Conservation (phyloP, 129 eudicot genomes). For the Pulicaria dysenterica region DNA sequence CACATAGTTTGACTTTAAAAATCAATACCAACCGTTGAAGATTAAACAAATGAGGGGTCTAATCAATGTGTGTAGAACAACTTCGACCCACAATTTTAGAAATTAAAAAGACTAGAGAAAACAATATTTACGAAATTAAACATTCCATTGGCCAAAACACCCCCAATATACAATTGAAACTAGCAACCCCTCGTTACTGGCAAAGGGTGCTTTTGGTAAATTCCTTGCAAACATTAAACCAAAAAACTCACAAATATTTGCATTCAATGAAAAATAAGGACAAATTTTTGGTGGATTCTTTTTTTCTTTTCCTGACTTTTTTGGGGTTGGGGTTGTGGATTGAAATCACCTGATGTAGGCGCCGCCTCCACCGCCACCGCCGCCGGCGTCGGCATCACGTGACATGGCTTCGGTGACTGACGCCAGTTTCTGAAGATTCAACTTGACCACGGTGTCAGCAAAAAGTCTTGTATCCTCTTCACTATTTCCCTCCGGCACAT, state of each 20-base stretch:
- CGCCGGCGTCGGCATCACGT: slow-evolving; percentile 20
- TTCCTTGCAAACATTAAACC: slow-evolving; percentile 28
- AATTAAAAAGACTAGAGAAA: background rate
- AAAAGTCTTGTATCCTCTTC: slow-evolving; percentile 90
- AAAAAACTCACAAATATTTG: slow-evolving; percentile 23
- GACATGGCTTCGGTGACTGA: slow-evolving; percentile 54
- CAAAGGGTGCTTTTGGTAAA: slow-evolving; percentile 35
- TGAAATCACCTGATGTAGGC: slow-evolving; percentile 1
- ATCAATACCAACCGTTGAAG: background rate
- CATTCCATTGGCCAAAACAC: slow-evolving; percentile 32
- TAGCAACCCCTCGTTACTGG: slow-evolving; percentile 26
- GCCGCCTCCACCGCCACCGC: background rate
- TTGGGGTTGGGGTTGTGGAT: slow-evolving; percentile 8
- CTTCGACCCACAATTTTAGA: too few relatives aligned
- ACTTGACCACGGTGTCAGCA: slow-evolving; percentile 86
- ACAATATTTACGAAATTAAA: slow-evolving; percentile 8
- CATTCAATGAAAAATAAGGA: slow-evolving; percentile 24
- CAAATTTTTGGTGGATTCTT: slow-evolving; percentile 7
- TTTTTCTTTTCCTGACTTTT: slow-evolving; percentile 2
- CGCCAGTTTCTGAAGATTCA: slow-evolving; percentile 83
- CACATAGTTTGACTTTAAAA: too few relatives aligned
- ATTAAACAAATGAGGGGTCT: background rate
- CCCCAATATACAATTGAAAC: slow-evolving; percentile 38
- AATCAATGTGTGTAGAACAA: background rate
- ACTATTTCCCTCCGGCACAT: slow-evolving; percentile 86